These are phyloP conservation scores for Agrocybe chaxingu DNA, from an alignment of 768 basidiomycete genomes.

Conservation along the genomic window DNA sequence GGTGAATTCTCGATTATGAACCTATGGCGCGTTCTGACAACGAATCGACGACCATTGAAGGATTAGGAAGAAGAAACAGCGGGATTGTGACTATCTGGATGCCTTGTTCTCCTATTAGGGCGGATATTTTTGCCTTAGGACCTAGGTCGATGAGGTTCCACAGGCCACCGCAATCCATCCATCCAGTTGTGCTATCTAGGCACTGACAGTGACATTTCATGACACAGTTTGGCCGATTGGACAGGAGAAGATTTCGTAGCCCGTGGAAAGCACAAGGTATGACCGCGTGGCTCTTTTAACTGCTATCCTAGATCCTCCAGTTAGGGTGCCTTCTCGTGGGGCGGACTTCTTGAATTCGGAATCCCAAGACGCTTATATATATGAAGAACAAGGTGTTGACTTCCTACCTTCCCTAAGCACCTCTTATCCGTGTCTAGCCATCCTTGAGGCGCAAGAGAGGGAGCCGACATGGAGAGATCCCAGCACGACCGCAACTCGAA, in stretches of 20 bases:
- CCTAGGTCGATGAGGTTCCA: no score
- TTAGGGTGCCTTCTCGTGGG: constrained; percentile 11
- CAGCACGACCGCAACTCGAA: constrained; percentile 5
- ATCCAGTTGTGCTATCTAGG: no score
- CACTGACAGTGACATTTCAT: no score
- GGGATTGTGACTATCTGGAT: no score
- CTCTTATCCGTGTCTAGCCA: not conserved
- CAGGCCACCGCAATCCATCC: no score
- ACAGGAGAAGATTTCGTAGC: not conserved
- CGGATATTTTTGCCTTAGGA: no score
- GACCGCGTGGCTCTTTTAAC: not conserved
- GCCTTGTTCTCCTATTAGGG: no score
- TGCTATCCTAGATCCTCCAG: not conserved
- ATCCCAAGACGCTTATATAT: no score
- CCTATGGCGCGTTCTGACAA: no score
- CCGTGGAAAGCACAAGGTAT: not conserved
- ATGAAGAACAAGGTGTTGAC: not conserved
- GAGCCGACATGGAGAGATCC: constrained; percentile 6
- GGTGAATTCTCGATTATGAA: no score
- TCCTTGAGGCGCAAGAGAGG: not conserved
- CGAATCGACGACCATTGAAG: no score
- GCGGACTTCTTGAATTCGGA: not conserved
- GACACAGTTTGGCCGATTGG: not conserved
- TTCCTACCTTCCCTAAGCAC: not conserved
- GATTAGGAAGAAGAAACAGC: no score